Evolutionary conservation across 306 rosid species (phyloP), one percentile per base, ranked within the genome.

Genomic region (Casuarina glauca): DNA sequence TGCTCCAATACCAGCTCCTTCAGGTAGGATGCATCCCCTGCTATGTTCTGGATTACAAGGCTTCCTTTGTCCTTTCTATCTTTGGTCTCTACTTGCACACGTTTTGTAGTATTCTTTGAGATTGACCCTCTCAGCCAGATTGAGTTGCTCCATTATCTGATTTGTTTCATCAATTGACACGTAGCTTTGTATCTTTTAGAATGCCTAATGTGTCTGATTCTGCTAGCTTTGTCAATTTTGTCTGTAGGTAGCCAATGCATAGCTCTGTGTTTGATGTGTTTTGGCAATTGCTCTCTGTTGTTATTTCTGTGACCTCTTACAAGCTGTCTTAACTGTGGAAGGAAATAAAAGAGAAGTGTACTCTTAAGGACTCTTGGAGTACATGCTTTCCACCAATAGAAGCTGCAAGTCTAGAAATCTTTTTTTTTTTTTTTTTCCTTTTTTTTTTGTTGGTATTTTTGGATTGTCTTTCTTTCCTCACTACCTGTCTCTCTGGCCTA

Each of bases 1-100:
- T 83, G 85, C 89, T 82, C 85, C 93, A 38, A 75, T 86, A 69
- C 96, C 87, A n/a, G 78, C 84, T 84, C 84, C 92, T 82, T 77
- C 95, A 87, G 97, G 97, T 93, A 78, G 73, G 79, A 67, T 77
- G 62, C 51, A 67, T 78, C 69, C 43, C 62, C 26, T 75, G 74
- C 62, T 12, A 6, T 79, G 54, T 64, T 72, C 49, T 19, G 39
- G 20, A 54, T 63, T 68, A 35, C 2, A 41, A 48, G 66, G 41
- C 60, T 12, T 78, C 35, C 74, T 2, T 44, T 78, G 44, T n/a
- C 51, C 39, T 69, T 9, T 64, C 74, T 32, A 1, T 20, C 17
- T 60, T 4, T 6, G 51, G 60, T 52, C 55, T 55, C 49, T 55
- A n/a, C 49, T 45, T 70, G 0, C n/a, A n/a, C 41, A 50, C 71